Evolutionary conservation across 345 rosid species (phyloP).

Genomic region (Balakata baccata): DNA sequence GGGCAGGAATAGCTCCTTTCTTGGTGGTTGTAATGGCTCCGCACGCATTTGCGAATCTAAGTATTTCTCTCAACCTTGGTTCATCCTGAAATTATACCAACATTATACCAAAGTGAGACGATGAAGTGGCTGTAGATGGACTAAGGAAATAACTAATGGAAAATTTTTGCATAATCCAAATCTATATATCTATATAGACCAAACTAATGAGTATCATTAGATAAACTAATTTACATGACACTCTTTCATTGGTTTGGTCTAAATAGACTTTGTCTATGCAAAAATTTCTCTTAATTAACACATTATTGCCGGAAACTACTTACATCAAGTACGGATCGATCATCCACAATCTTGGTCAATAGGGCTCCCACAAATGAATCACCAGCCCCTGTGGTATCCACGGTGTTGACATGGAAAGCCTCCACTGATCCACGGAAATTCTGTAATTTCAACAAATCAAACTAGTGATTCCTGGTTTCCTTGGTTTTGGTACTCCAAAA

Average conservation of each 20-base stretch:
- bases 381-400: slow-evolving; percentile 98
- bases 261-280: too few relatives aligned
- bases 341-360: slow-evolving; percentile 72
- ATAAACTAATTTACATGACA: too few relatives aligned
- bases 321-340: slow-evolving; percentile 68
- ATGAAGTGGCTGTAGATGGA: background rate
- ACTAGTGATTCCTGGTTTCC: background rate
- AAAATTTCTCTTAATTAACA: too few relatives aligned
- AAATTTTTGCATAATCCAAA: too few relatives aligned
- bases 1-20: slow-evolving; percentile 98
- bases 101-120: background rate
- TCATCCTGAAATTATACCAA: slow-evolving; percentile 49
- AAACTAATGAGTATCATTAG: too few relatives aligned
- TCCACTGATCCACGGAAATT: slow-evolving; percentile 73
- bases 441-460: slow-evolving; percentile 31
- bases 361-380: slow-evolving; percentile 91
- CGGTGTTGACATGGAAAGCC: slow-evolving; percentile 64
- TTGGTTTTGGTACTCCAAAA: background rate
- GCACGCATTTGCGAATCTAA: slow-evolving; percentile 80
- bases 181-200: too few relatives aligned
- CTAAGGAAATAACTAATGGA: too few relatives aligned
- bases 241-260: too few relatives aligned
- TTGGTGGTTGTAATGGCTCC: slow-evolving; percentile 98
- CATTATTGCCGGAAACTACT: background rate
- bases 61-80: slow-evolving; percentile 61